These are phyloP conservation scores for Amanita muscaria DNA, from an alignment of 768 basidiomycete species.

Conservation along the genomic window DNA sequence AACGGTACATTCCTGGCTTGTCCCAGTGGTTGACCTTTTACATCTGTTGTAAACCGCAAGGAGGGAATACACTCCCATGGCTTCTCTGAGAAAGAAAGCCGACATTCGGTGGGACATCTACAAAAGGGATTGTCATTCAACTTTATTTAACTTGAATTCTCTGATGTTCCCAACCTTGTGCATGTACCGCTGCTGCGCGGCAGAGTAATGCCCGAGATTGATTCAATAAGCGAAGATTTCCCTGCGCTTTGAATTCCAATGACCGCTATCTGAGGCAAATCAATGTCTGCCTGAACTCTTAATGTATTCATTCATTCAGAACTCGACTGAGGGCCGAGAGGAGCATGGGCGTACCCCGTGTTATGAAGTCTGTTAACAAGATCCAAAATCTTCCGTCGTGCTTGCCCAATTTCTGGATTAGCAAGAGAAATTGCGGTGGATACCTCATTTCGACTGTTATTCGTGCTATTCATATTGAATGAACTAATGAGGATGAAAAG, in stretches of 20 bases:
- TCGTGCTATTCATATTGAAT: too few species aligned
- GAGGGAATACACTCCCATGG: constrained; percentile 38
- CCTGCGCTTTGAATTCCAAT: constrained; percentile 61
- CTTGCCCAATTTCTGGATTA: constrained; percentile 31
- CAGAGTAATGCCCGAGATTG: constrained; percentile 55
- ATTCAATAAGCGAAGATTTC: constrained; percentile 62
- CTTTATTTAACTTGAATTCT: too few species aligned
- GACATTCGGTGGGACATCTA: constrained; percentile 45
- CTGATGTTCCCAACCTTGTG: constrained; percentile 35
- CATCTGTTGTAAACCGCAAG: constrained; percentile 31
- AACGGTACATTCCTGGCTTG: constrained; percentile 27
- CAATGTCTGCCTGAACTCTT: constrained; percentile 54
- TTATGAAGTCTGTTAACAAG: constrained; percentile 49
- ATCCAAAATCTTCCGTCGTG: constrained; percentile 45
- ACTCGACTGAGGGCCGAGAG: not conserved
- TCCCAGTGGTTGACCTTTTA: constrained; percentile 21
- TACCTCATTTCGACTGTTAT: too few species aligned
- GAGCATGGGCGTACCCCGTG: constrained; percentile 43
- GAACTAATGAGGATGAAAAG: too few species aligned
- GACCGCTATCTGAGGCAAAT: constrained; percentile 57
- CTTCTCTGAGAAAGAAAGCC: constrained; percentile 26
- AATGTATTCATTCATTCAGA: not conserved
- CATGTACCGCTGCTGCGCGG: constrained; percentile 60
- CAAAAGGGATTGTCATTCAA: too few species aligned
- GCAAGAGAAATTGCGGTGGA: constrained; percentile 46